Base-by-base conservation (phyloP, 169 alveolate genomes). In the Plasmodium chabaudi region DNA sequence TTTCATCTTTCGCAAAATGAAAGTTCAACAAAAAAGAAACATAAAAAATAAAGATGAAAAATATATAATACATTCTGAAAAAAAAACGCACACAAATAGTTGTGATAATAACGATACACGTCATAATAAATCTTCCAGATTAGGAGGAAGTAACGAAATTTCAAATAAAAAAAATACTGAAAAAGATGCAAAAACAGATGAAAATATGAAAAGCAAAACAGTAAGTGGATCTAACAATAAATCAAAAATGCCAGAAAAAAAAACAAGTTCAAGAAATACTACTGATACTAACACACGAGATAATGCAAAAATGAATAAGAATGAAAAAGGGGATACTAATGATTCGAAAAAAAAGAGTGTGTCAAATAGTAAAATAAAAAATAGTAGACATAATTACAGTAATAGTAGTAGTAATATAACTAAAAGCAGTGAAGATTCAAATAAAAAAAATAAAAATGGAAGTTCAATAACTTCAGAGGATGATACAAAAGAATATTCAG, bases 1-100 rank as follows among this genome's bases (percentile, higher is more conserved):
- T 39, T 49, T 23, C 17, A 13, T 46, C 44, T 2, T 74, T 44
- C 27, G 23, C 53, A 79, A 53, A 65, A 79, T 79, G 89, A 79
- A 79, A 17, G 15, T 0, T 57, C 71, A 65, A 59, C 69, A 63
- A 34, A 79, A 46, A 53, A 75, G 57, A 23, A 64, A 56, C 19
- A 9, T 49, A 23, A 56, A 79, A 57, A 70, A 79, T 57, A 79
- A 79, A 67, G 61, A 67, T 72, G 25, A 61, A 17, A 70, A 39
- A 19, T 47, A 47, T 44, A 12, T 19, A n/a, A 25, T 19, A 27
- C n/a, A 39, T 55, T 17, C 9, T 15, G 60, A 72, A 72, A 72
- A 72, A 72, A 72, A 34, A 27, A 55, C 34, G 57, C 42, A 9
- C 13, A 9, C 39, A 23, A 56, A 21, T 56, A 17, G 42, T 17